A percentile compares a stretch with the other conserved stretches of the same genome.
Conservation (phyloP, 192 early-diverging fungal genomes). For the Coemansia asiatica region DNA sequence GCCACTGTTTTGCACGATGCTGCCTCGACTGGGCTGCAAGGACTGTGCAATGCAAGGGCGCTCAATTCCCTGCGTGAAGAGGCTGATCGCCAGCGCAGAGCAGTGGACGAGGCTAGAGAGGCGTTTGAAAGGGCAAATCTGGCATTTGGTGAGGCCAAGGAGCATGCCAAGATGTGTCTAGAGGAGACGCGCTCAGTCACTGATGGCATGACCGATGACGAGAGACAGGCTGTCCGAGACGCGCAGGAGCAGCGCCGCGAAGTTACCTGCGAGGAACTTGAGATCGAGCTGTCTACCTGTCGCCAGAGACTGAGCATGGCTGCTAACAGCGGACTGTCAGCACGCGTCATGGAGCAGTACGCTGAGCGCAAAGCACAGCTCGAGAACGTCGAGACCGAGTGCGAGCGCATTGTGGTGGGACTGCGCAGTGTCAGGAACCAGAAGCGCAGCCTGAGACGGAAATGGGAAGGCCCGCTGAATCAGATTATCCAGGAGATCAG, state of each 20-base stretch:
- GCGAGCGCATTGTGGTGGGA: slow-evolving; percentile 43
- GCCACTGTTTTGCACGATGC: slow-evolving; percentile 12
- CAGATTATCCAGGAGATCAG: slow-evolving; percentile 66
- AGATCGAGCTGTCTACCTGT: slow-evolving; percentile 57
- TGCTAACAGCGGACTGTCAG: slow-evolving; percentile 34
- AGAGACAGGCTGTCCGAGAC: slow-evolving; percentile 45
- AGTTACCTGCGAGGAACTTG: slow-evolving; percentile 62
- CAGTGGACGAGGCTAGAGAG: slow-evolving; percentile 33
- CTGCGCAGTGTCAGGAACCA: slow-evolving; percentile 37
- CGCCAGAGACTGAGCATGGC: slow-evolving; percentile 47
- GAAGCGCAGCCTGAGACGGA: slow-evolving; percentile 38
- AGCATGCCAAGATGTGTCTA: slow-evolving; percentile 41
- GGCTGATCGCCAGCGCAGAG: slow-evolving; percentile 33
- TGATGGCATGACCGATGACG: slow-evolving; percentile 57
- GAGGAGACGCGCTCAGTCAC: slow-evolving; percentile 60
- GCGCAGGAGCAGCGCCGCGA: slow-evolving; percentile 47
- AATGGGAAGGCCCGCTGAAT: slow-evolving; percentile 71
- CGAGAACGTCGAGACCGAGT: slow-evolving; percentile 37
- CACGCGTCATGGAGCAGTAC: slow-evolving; percentile 66
- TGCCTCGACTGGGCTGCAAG: slow-evolving; percentile 14
- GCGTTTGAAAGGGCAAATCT: slow-evolving; percentile 47
- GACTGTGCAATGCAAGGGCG: slow-evolving; percentile 9
- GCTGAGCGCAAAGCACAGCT: slow-evolving; percentile 65
- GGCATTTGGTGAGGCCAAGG: slow-evolving; percentile 55
- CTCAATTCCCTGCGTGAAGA: slow-evolving; percentile 18